Conservation (phyloP, 1,284 basidiomycete genomes). For the Earliella scabrosa region DNA sequence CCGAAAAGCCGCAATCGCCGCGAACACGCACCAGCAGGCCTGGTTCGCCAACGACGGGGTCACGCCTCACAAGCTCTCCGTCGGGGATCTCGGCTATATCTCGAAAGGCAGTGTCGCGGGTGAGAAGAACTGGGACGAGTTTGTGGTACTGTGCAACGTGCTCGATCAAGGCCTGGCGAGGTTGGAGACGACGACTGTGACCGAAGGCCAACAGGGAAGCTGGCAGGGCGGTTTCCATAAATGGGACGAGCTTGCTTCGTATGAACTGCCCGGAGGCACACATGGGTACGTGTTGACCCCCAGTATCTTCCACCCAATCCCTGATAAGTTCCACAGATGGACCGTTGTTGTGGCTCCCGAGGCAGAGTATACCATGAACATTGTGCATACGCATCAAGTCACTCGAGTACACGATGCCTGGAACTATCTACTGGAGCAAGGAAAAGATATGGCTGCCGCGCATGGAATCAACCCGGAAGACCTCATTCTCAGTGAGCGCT, state of each 20-base stretch:
- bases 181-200: constrained; percentile 17
- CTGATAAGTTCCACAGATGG: too few species aligned
- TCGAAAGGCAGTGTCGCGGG: constrained; percentile 38
- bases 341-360: constrained; percentile 43
- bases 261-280: constrained; percentile 36
- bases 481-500: constrained; percentile 46
- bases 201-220: constrained; percentile 28
- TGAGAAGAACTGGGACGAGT: constrained; percentile 29
- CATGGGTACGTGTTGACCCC: constrained; percentile 44
- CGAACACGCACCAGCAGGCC: constrained; percentile 42
- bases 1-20: constrained; percentile 42
- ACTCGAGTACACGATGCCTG: constrained; percentile 44
- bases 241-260: constrained; percentile 30
- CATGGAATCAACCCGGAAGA: constrained; percentile 47
- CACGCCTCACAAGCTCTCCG: constrained; percentile 41
- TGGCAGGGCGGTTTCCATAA: constrained; percentile 27
- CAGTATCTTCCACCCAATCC: too few species aligned
- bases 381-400: constrained; percentile 40
- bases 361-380: constrained; percentile 41
- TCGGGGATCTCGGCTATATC: constrained; percentile 54
- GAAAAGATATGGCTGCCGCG: constrained; percentile 36
- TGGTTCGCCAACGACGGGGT: constrained; percentile 45
- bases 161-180: constrained; percentile 28
- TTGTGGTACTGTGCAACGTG: constrained; percentile 47
- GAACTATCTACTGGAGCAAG: constrained; percentile 44